phyloP scores from a whole-genome alignment of 148 eudicot genomes.

The Vaccinium macrocarpon region DNA sequence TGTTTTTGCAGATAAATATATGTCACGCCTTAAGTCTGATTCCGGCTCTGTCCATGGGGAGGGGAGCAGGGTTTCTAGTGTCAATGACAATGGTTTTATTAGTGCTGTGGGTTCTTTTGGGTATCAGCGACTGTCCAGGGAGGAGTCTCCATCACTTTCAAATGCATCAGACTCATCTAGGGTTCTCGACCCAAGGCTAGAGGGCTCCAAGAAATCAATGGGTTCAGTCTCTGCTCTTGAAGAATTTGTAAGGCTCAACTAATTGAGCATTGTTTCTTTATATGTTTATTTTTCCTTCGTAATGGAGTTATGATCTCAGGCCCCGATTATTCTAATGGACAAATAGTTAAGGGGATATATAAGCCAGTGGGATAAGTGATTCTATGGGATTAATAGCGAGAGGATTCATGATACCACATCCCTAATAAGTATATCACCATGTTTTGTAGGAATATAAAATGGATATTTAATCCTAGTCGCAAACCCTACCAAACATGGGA shows the following conservation, averaged over 20 bases:
- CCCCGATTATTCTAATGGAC: background rate
- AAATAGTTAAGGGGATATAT: background rate
- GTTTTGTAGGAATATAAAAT: background rate
- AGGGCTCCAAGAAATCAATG: slow-evolving; percentile 46
- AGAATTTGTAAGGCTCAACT: slow-evolving; percentile 54
- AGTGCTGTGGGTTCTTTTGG: slow-evolving; percentile 49
- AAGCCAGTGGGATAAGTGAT: background rate
- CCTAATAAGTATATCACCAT: background rate
- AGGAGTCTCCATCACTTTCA: slow-evolving; percentile 39
- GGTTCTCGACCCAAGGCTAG: slow-evolving; percentile 46
- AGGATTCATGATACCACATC: background rate
- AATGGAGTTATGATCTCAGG: background rate
- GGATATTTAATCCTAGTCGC: background rate
- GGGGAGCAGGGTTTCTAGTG: slow-evolving; percentile 43
- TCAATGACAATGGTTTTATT: slow-evolving; percentile 43
- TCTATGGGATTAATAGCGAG: background rate
- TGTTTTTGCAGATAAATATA: slow-evolving; percentile 62
- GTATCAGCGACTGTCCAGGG: slow-evolving; percentile 39
- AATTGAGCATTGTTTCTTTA: slow-evolving; percentile 10
- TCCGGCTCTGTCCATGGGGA: slow-evolving; percentile 47
- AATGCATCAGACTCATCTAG: slow-evolving; percentile 44
- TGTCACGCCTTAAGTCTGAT: slow-evolving; percentile 54
- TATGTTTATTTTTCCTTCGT: background rate
- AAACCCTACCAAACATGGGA: background rate
- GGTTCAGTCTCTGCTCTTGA: slow-evolving; percentile 60